Percentiles rank a stretch among this genome's conserved stretches.
These are phyloP conservation scores for Syncephalastrum racemosum DNA, from an alignment of 371 early-diverging fungal species.

Conservation along the genomic window DNA sequence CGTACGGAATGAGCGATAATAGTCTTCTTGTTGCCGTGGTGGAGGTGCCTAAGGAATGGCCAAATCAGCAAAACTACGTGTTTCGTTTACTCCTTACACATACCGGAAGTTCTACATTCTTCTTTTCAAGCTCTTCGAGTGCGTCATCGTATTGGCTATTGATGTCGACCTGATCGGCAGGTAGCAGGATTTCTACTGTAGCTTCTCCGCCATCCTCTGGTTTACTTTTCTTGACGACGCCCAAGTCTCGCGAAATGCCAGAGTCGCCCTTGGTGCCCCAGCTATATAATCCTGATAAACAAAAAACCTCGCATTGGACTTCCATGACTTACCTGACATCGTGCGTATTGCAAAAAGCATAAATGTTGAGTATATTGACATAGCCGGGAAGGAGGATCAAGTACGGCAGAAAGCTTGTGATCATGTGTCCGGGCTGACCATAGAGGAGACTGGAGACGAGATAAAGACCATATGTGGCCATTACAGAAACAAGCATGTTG, in stretches of 20 bases:
- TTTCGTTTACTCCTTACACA: conserved; percentile 11
- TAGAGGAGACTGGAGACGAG: conserved; percentile 60
- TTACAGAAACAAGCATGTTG: conserved; percentile 55
- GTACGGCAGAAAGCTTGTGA: conserved; percentile 66
- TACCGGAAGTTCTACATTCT: conserved; percentile 30
- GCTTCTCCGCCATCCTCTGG: conserved; percentile 42
- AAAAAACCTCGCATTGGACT: not conserved
- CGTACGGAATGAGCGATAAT: conserved; percentile 87
- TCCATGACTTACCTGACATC: conserved; percentile 61
- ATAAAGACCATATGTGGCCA: conserved; percentile 68
- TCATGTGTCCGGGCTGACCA: conserved; percentile 68
- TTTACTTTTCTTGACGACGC: conserved; percentile 57
- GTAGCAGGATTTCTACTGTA: conserved; percentile 60
- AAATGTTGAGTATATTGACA: conserved; percentile 66
- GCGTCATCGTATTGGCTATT: conserved; percentile 74
- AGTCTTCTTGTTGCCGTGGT: conserved; percentile 76
- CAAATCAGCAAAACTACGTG: not conserved
- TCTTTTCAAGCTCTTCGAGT: conserved; percentile 46
- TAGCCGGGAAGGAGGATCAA: conserved; percentile 62
- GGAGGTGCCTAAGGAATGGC: conserved; percentile 30
- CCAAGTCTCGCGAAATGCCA: conserved; percentile 56
- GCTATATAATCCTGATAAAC: conserved; percentile 26
- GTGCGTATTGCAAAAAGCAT: conserved; percentile 74
- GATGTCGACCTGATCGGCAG: conserved; percentile 65
- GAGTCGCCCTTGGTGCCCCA: conserved; percentile 97